Base-by-base conservation (phyloP, 2,329 filamentous ascomycete species). In the Talaromyces sp. region DNA sequence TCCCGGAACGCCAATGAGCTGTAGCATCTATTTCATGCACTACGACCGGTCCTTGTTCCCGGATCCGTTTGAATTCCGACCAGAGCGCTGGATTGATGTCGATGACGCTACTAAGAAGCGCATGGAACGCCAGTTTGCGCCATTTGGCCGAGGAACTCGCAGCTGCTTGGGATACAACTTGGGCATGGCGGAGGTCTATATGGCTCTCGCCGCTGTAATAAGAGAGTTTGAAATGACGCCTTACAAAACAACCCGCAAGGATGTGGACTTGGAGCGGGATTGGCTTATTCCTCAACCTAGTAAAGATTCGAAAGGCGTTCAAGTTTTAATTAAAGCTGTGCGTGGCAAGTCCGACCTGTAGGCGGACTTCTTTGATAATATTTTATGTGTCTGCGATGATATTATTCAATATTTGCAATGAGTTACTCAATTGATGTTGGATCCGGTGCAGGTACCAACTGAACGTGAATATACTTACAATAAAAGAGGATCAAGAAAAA, bases 111-210 rank as follows among this genome's bases (percentile, higher is more conserved):
- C 70, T 49, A 65, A 64, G 29, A 72, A 71, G 50, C 62, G 75
- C 9, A 46, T 65, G n/a, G 55, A 63, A 14, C 51, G 55, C 6
- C 19, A 35, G 13, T 65, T 59, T 38, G 64, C 75, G 2, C 59
- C 69, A 0, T 76, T 77, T 57, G 64, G 67, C 17, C 68, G 66
- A 26, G 78, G 78, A 0, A 71, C 68, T 2, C 66, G 78, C n/a
- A 73, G 73, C 66, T 81, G 78, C 59, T 65, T 76, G 2, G 78
- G 78, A 14, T 74, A 74, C 32, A 77, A 80, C 58, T 64, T 71
- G 19, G 67, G 67, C 3, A 62, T 66, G 58, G 62, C 68, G 32
- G 69, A 71, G 58, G 29, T 70, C 61, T 67, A 67, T 53, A 56
- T 67, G 41, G 52, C 11, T 24, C n/a, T 31, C 14, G 35, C 10